A percentile compares a stretch with the other conserved stretches of the same genome.
Evolutionary conservation across 306 rosid genomes (phyloP).

Genomic region (Gynostemma pentaphyllum): DNA sequence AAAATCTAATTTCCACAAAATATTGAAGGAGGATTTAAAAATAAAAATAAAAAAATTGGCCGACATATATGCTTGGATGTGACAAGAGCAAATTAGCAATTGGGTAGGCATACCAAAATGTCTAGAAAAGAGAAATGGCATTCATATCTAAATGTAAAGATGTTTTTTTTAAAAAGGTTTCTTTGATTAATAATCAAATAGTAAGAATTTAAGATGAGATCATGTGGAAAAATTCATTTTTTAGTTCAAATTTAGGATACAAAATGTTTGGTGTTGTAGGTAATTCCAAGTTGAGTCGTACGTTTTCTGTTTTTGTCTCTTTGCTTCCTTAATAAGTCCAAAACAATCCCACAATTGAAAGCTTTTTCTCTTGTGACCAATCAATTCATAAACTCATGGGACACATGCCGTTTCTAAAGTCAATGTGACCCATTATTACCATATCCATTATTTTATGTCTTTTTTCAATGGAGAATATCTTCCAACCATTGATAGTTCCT

Average conservation of each 20-base stretch:
- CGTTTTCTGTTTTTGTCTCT: not conserved
- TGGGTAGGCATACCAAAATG: too few relatives aligned
- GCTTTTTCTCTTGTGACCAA: not conserved
- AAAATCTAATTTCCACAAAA: too few relatives aligned
- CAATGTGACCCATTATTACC: slow-evolving; percentile 1
- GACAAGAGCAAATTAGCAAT: too few relatives aligned
- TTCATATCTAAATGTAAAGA: not conserved
- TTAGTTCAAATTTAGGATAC: not conserved
- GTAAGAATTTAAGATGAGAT: not conserved
- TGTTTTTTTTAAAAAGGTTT: not conserved
- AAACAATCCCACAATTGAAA: not conserved
- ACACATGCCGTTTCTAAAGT: not conserved
- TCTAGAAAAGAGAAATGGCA: too few relatives aligned
- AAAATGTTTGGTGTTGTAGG: not conserved
- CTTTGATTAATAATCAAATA: not conserved
- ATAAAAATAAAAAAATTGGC: too few relatives aligned
- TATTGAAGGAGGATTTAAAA: too few relatives aligned
- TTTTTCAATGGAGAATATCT: not conserved
- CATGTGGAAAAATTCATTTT: not conserved
- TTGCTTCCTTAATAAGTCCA: not conserved
- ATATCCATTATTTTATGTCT: not conserved
- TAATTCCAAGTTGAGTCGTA: not conserved
- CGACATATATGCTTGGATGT: too few relatives aligned
- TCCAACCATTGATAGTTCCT: not conserved
- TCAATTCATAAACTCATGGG: not conserved